phyloP scores from a whole-genome alignment of 2,329 filamentous ascomycete species.

The Penicillium fuscoglaucum region DNA sequence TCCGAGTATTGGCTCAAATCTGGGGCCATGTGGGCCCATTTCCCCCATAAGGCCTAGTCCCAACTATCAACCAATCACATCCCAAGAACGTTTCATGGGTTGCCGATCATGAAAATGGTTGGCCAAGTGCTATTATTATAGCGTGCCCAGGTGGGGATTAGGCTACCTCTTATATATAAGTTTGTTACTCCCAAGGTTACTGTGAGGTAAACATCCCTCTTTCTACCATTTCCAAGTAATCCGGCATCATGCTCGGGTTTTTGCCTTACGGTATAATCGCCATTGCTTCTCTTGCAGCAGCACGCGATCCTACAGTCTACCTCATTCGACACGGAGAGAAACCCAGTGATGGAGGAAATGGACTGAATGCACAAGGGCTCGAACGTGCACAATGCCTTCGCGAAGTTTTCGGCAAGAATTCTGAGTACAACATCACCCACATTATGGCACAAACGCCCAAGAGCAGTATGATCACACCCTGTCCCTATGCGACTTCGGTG shows the following conservation, averaged over 20 bases:
- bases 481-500: neutral
- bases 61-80: neutral
- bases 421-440: constrained; percentile 57
- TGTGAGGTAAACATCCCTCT: neutral
- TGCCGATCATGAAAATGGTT: neutral
- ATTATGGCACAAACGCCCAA: constrained; percentile 60
- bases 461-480: constrained; percentile 30
- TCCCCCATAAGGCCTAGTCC: neutral
- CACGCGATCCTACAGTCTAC: constrained; percentile 54
- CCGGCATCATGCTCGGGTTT: neutral
- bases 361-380: constrained; percentile 54
- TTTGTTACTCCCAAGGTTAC: neutral
- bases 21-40: neutral
- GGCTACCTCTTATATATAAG: neutral
- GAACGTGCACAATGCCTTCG: constrained; percentile 61
- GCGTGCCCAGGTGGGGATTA: neutral
- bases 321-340: constrained; percentile 67
- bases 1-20: neutral
- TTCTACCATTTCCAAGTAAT: neutral
- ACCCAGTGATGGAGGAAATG: constrained; percentile 50
- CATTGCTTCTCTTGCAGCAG: constrained; percentile 14
- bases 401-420: constrained; percentile 55
- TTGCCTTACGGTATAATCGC: constrained; percentile 5
- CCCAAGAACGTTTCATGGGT: neutral
- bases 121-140: neutral